These are phyloP conservation scores for Carex littledalei DNA, from an alignment of 176 grass and related monocot species.

Conservation along the genomic window DNA sequence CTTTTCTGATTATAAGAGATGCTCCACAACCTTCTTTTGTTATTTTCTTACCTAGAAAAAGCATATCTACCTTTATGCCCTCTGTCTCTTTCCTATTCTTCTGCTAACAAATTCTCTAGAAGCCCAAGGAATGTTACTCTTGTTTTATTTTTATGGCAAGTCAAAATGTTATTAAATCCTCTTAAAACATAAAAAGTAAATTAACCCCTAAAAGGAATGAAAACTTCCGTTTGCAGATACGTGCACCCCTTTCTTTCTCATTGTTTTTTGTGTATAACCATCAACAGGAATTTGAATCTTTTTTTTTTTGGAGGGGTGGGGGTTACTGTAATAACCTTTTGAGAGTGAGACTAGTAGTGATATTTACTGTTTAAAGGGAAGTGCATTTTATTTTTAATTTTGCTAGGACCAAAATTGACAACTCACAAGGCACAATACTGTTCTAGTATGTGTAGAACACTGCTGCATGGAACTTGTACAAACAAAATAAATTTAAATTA, in stretches of 20 bases:
- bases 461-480: background rate
- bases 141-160: background rate
- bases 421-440: background rate
- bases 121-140: background rate
- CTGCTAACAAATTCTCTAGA: slow-evolving; percentile 5
- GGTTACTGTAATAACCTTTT: background rate
- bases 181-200: background rate
- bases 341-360: background rate
- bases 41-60: slow-evolving; percentile 13
- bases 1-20: slow-evolving; percentile 11
- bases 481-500: background rate
- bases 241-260: background rate
- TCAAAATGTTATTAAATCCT: no score
- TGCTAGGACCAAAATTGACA: background rate
- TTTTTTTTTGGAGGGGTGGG: background rate
- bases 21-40: slow-evolving; percentile 25
- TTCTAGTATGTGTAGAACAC: background rate
- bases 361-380: background rate
- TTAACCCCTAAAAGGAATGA: background rate
- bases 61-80: background rate
- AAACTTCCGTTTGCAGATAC: background rate
- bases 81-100: slow-evolving; percentile 3
- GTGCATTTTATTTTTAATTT: background rate
- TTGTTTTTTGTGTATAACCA: background rate
- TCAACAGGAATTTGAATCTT: background rate